Base-by-base conservation (phyloP, 177 flowering plant genomes). In the Telopea speciosissima region DNA sequence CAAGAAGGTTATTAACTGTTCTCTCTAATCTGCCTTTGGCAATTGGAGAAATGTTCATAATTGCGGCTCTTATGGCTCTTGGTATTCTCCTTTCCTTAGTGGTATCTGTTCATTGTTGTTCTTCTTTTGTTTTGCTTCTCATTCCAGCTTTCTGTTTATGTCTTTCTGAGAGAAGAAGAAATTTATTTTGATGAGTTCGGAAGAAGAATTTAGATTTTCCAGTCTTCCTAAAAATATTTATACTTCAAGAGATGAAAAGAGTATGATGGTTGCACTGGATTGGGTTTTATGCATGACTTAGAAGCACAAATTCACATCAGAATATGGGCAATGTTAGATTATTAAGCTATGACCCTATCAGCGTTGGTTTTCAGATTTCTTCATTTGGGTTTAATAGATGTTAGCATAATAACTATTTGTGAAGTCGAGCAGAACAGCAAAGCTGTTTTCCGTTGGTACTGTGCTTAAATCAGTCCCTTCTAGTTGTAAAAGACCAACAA, bases 11-110 rank as follows among this genome's bases (percentile, higher is more conserved):
- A 62, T 78, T 92, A 73, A 7, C 86, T 10, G 66, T 79, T 73
- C 73, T 94, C 72, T 85, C 99, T 65, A 90, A 92, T 84, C 81
- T 94, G 77, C 90, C 96, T 65, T 79, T 92, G 82, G 99, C 97
- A 67, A 85, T 94, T 77, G 92, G 90, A 49, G 97, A 90, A 74
- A 94, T 94, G 97, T 81, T 77, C 70, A 49, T 83, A 59, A 82
- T 94, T 83, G 95, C 97, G 73, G 96, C 75, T 24, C 84, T 93
- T 44, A 91, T 93, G 97, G 97, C 96, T 75, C 69, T 91, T 10
- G 98, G 98, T 91, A 85, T 68, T 36, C 40, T 36, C 40, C 40
- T 36, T 36, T 36, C 6, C 40, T 36, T 8, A 5, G 40, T 36
- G 7, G 9, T 4, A 3, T 36, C 78, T 73, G 68, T 16, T 19